phyloP scores from a whole-genome alignment of 2,329 filamentous ascomycete species.

The Pseudodiploospora longispora region DNA sequence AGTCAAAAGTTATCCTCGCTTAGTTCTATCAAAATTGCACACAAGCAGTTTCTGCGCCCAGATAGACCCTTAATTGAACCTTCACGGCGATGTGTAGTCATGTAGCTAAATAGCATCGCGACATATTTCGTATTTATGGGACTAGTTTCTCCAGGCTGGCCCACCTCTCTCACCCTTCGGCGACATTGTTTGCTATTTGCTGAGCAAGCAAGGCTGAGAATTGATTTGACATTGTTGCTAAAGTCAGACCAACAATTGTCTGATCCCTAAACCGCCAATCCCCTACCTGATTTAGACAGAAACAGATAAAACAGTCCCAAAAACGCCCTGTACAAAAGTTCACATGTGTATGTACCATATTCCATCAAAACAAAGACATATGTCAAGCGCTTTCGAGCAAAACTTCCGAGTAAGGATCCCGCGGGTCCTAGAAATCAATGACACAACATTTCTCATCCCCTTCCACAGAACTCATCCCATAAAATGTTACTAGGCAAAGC shows the following conservation, averaged over 20 bases:
- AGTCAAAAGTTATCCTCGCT: slow-evolving; percentile 3
- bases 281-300: slow-evolving; percentile 4
- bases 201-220: slow-evolving; percentile 3
- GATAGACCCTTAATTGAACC: background rate
- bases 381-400: background rate
- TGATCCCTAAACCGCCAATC: slow-evolving; percentile 2
- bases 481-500: too few relatives aligned
- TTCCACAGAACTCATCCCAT: too few relatives aligned
- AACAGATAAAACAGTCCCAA: slow-evolving; percentile 2
- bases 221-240: slow-evolving; percentile 12
- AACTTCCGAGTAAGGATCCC: background rate
- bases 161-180: too few relatives aligned
- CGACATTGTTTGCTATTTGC: too few relatives aligned
- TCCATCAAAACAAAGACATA: slow-evolving; percentile 1
- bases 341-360: slow-evolving; percentile 12
- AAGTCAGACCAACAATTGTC: slow-evolving; percentile 4
- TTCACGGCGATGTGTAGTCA: background rate
- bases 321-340: slow-evolving; percentile 13
- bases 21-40: background rate
- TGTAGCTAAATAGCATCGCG: background rate
- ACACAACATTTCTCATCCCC: too few relatives aligned
- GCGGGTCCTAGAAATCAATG: too few relatives aligned
- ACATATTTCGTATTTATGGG: slow-evolving; percentile 5
- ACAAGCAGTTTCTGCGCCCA: too few relatives aligned
- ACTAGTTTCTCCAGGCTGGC: too few relatives aligned